A percentile compares a stretch with the other conserved stretches of the same genome.
These are phyloP conservation scores for Suillus ampliporus DNA, from an alignment of 768 basidiomycete species.

Conservation along the genomic window DNA sequence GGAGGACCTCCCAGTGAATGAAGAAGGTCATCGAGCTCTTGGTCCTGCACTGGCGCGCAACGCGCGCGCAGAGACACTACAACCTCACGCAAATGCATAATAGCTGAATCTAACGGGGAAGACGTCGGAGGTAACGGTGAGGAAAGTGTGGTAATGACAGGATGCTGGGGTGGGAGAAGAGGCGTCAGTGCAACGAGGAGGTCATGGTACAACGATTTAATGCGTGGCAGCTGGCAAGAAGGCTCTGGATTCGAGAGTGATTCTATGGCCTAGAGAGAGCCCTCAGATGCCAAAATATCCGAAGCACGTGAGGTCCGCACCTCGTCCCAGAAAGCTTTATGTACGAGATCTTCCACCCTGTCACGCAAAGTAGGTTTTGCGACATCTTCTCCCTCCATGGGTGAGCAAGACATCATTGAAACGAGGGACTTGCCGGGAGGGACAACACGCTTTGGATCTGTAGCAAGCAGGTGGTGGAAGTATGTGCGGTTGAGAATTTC, in stretches of 20 bases:
- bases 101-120: constrained; percentile 63
- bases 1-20: constrained; percentile 40
- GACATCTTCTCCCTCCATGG: constrained; percentile 21
- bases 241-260: constrained; percentile 63
- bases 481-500: constrained; percentile 62
- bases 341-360: constrained; percentile 53
- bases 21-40: constrained; percentile 52
- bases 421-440: constrained; percentile 76
- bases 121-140: constrained; percentile 71
- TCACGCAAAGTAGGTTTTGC: constrained; percentile 46
- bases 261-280: constrained; percentile 52
- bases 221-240: constrained; percentile 60
- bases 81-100: constrained; percentile 60
- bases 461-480: constrained; percentile 72
- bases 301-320: constrained; percentile 43
- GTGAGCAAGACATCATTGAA: constrained; percentile 56
- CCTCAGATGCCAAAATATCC: constrained; percentile 24
- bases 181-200: constrained; percentile 54
- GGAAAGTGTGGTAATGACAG: constrained; percentile 55
- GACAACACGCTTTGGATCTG: constrained; percentile 61
- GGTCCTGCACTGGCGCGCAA: constrained; percentile 71
- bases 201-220: constrained; percentile 62
- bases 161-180: constrained; percentile 63
- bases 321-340: constrained; percentile 78
- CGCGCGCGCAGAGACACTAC: constrained; percentile 58